These are phyloP conservation scores for Beauveria varroae DNA, from an alignment of 2,329 filamentous ascomycete genomes.

Conservation along the genomic window DNA sequence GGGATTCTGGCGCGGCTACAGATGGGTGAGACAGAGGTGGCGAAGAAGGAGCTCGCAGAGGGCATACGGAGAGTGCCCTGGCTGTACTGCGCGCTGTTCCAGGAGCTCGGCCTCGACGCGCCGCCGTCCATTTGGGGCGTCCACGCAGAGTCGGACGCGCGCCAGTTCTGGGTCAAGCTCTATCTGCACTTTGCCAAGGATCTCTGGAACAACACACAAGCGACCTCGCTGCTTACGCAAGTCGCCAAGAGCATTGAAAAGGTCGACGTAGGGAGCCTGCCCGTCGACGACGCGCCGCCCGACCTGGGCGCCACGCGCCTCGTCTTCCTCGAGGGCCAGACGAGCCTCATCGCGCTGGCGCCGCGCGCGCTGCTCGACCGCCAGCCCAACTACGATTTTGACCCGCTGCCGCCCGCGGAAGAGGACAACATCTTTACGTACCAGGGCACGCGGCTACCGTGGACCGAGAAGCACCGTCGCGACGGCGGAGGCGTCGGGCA, in stretches of 20 bases:
- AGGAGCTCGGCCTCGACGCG: slow-evolving; percentile 68
- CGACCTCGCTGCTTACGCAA: slow-evolving; percentile 59
- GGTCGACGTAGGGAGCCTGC: slow-evolving; percentile 31
- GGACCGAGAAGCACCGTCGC: slow-evolving; percentile 23
- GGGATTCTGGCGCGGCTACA: slow-evolving; percentile 70
- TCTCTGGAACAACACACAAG: slow-evolving; percentile 76
- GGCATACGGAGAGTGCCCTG: slow-evolving; percentile 74
- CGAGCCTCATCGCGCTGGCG: slow-evolving; percentile 60
- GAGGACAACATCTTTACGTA: slow-evolving; percentile 44
- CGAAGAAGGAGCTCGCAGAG: slow-evolving; percentile 54
- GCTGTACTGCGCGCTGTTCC: slow-evolving; percentile 74
- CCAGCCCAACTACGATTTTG: slow-evolving; percentile 66
- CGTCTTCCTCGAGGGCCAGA: slow-evolving; percentile 69
- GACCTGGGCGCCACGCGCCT: slow-evolving; percentile 59
- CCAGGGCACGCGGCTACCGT: slow-evolving; percentile 35
- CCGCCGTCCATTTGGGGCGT: slow-evolving; percentile 80
- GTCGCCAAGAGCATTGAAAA: slow-evolving; percentile 49
- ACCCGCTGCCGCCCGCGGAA: slow-evolving; percentile 67
- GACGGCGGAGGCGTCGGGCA: neutral
- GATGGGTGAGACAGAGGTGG: slow-evolving; percentile 56
- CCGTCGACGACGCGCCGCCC: slow-evolving; percentile 30
- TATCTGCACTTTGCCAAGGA: slow-evolving; percentile 73
- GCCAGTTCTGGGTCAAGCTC: slow-evolving; percentile 61
- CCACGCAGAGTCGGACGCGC: slow-evolving; percentile 54
- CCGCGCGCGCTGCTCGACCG: slow-evolving; percentile 57